Base-by-base conservation (phyloP, 208 protist species). In the Wallacemonas sp. region DNA sequence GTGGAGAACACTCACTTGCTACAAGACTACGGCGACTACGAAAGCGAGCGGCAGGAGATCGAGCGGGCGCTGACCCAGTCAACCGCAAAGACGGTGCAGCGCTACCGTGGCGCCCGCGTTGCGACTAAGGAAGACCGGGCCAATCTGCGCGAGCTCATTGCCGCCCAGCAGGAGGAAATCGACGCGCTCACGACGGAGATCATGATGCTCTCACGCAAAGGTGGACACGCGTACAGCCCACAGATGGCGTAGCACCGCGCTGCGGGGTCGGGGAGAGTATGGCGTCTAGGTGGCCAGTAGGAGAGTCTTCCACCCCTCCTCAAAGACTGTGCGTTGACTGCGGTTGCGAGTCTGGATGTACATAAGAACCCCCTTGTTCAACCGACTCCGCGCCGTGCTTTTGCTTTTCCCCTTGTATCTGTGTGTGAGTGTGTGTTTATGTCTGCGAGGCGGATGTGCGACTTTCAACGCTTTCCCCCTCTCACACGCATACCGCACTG, bases 121-220 rank as follows among this genome's bases (percentile, higher is more conserved):
- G 94, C 91, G n/a, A 93, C 91, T 21, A 76, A 68, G 48, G 72
- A 84, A 37, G 91, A 96, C 48, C 77, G 88, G 12, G 69, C 71
- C 46, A 91, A 90, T 19, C 78, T 97, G 21, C 78, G 87, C n/a
- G 72, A 92, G 22, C 79, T 97, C 2, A 93, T 98, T 10, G 65
- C 83, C 3, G 81, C 90, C 27, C 95, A 97, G 74, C 85, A 95
- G 65, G 79, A 89, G 44, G 95, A 98, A 69, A 94, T 98, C 37
- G 94, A 97, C n/a, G 85, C 89, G 9, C 81, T 98, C 19, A 90
- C 79, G 19, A 78, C 82, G 0, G 95, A 98, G 69, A 92, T 98
- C 33, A 65, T 81, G 32, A 96, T 98, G 86, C 75, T 98, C 67
- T 78, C 85, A 12, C 79, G 94, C 15, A 98, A 98, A 65, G 94